These are phyloP conservation scores for Marasmius oreades DNA, from an alignment of 1,284 basidiomycete species.

Conservation along the genomic window DNA sequence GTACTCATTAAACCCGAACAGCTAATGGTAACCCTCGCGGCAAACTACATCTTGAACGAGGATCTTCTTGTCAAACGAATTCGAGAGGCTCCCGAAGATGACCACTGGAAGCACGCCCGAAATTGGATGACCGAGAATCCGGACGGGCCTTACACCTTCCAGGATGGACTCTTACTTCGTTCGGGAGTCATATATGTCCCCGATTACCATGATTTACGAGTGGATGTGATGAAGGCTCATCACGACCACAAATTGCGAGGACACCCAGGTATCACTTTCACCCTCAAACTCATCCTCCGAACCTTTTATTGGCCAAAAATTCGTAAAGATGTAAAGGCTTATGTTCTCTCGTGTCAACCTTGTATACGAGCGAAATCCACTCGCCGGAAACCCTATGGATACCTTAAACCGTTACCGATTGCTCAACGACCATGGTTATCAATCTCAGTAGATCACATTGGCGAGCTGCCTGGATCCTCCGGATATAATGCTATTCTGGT, in stretches of 20 bases:
- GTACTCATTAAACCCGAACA: background rate
- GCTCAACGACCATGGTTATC: background rate
- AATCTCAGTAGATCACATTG: constrained; percentile 4
- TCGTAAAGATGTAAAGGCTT: constrained; percentile 14
- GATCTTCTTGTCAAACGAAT: background rate
- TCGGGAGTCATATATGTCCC: constrained; percentile 8
- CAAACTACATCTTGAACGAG: no score
- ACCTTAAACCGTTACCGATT: constrained; percentile 4
- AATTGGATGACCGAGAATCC: no score
- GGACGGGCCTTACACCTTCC: constrained; percentile 21
- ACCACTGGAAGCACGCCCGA: no score
- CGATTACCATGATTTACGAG: background rate
- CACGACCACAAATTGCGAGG: constrained; percentile 16
- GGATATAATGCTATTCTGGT: constrained; percentile 18
- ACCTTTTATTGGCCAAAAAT: no score
- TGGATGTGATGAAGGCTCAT: background rate
- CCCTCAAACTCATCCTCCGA: constrained; percentile 16
- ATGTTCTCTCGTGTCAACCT: constrained; percentile 6
- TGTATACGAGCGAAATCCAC: background rate
- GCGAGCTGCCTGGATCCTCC: background rate
- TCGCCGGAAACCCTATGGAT: background rate
- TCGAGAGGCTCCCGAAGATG: no score
- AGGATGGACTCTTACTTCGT: constrained; percentile 1
- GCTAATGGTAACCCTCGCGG: background rate
- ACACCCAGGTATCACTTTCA: constrained; percentile 31